Evolutionary conservation across 2,329 filamentous ascomycete species (phyloP).

Genomic region (Fusarium nygamai): DNA sequence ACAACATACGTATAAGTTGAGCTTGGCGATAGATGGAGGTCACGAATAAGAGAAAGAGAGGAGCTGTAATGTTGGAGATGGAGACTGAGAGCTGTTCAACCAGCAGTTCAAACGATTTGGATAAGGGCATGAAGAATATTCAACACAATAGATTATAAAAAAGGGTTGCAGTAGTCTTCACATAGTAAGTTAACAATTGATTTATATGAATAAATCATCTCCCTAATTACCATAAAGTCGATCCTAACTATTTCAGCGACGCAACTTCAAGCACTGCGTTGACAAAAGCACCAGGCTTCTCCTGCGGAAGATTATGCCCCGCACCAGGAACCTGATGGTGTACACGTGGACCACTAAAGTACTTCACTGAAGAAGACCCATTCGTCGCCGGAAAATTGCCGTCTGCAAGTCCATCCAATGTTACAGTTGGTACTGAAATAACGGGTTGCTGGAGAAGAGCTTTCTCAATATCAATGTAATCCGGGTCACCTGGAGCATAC

Average conservation of each 20-base stretch:
- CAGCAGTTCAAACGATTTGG: not conserved
- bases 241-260: not conserved
- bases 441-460: not conserved
- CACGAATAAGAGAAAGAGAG: not conserved
- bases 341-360: not conserved
- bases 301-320: not conserved
- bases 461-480: not conserved
- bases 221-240: not conserved
- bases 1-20: not conserved
- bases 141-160: not conserved
- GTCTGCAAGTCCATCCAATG: not conserved
- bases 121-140: not conserved
- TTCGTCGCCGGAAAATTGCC: not conserved
- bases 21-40: not conserved
- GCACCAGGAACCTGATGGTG: not conserved
- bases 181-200: not conserved
- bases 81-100: not conserved
- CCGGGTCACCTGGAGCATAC: not conserved
- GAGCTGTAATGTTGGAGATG: not conserved
- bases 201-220: not conserved
- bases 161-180: too few relatives aligned
- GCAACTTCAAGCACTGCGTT: not conserved
- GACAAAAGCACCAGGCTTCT: not conserved
- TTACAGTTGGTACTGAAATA: not conserved
- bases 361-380: not conserved